Conservation (phyloP, 2,329 filamentous ascomycete species). For the Sclerotinia borealis region DNA sequence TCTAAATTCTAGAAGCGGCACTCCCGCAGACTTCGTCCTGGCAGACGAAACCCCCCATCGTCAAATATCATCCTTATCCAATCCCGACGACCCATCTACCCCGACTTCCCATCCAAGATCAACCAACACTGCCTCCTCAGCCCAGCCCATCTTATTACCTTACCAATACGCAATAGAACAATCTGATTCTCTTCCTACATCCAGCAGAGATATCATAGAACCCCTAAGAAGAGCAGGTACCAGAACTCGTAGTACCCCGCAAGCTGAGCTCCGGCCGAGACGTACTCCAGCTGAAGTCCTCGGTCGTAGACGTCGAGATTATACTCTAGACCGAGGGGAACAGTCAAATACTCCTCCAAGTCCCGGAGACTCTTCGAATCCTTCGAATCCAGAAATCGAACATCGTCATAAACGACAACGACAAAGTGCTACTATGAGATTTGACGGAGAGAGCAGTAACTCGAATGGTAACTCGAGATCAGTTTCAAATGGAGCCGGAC, state of each 20-base stretch:
- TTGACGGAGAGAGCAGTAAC: constrained; percentile 48
- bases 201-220: not conserved
- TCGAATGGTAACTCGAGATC: constrained; percentile 49
- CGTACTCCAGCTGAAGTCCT: constrained; percentile 38
- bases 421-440: constrained; percentile 54
- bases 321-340: constrained; percentile 36
- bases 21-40: constrained; percentile 60
- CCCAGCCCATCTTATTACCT: constrained; percentile 30
- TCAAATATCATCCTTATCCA: constrained; percentile 51
- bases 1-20: constrained; percentile 33
- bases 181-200: not conserved
- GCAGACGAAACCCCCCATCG: constrained; percentile 59
- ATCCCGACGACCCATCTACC: constrained; percentile 60
- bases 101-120: constrained; percentile 47
- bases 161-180: constrained; percentile 16
- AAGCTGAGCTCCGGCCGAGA: not conserved
- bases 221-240: constrained; percentile 11
- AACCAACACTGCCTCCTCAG: constrained; percentile 42
- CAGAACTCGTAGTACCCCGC: not conserved
- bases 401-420: constrained; percentile 54
- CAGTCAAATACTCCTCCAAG: constrained; percentile 30
- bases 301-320: constrained; percentile 49
- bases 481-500: constrained; percentile 50
- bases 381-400: constrained; percentile 19
- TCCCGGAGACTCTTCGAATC: constrained; percentile 22